These are phyloP conservation scores for Coniferiporia sulphurascens DNA, from an alignment of 1,284 basidiomycete species.

Conservation along the genomic window DNA sequence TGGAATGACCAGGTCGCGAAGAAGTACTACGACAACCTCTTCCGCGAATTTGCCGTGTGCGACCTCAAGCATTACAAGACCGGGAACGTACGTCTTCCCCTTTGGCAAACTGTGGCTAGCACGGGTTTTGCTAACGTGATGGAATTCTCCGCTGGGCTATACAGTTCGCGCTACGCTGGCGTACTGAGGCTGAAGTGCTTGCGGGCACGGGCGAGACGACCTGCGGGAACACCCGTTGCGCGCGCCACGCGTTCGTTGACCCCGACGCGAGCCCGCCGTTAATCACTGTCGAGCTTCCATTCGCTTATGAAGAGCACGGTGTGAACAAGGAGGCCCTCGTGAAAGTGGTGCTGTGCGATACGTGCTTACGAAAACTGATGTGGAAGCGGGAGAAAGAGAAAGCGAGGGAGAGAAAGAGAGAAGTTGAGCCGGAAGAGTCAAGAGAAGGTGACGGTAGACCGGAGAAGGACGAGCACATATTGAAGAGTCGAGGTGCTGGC, in stretches of 20 bases:
- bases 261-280: slow-evolving; percentile 34
- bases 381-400: slow-evolving; percentile 76
- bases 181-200: slow-evolving; percentile 85
- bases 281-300: slow-evolving; percentile 79
- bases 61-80: slow-evolving; percentile 94
- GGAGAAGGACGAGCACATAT: slow-evolving; percentile 20
- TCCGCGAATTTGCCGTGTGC: slow-evolving; percentile 87
- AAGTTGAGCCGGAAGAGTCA: not conserved
- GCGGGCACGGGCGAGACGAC: slow-evolving; percentile 79
- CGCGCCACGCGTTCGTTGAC: slow-evolving; percentile 44
- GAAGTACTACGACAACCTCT: slow-evolving; percentile 84
- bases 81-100: slow-evolving; percentile 57
- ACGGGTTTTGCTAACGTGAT: not conserved
- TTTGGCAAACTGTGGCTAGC: too few species aligned
- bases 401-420: slow-evolving; percentile 24
- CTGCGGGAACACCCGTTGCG: slow-evolving; percentile 84
- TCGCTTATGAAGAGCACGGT: slow-evolving; percentile 79
- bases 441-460: slow-evolving; percentile 45
- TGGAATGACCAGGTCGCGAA: slow-evolving; percentile 82
- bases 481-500: not conserved
- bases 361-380: slow-evolving; percentile 78
- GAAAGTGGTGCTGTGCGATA: slow-evolving; percentile 79
- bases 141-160: not conserved
- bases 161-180: slow-evolving; percentile 86
- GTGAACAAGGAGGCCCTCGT: slow-evolving; percentile 76